Conservation (phyloP, 768 basidiomycete species). For the Russula olivacea region DNA sequence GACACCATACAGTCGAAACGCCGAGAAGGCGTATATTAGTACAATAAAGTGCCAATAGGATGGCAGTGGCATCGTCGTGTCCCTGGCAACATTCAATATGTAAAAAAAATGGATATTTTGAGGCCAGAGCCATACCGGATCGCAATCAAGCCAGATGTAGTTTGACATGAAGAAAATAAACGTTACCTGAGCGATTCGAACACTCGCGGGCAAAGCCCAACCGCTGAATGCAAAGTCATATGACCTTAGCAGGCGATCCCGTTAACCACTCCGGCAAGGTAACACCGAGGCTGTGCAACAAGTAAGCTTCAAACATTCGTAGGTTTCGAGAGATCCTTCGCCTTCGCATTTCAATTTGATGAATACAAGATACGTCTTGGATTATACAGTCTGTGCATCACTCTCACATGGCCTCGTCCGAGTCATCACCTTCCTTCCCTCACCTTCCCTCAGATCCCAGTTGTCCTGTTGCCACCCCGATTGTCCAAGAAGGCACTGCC, state of each 20-base stretch:
- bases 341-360: background rate
- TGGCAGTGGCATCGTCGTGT: slow-evolving; percentile 85
- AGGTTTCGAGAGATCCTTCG: no score
- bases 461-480: slow-evolving; percentile 19
- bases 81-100: slow-evolving; percentile 42
- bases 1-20: slow-evolving; percentile 65
- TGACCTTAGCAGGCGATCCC: slow-evolving; percentile 40
- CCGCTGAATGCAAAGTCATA: slow-evolving; percentile 37
- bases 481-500: slow-evolving; percentile 19
- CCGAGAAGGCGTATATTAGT: slow-evolving; percentile 66
- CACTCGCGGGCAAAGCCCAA: slow-evolving; percentile 58
- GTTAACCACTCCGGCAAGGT: slow-evolving; percentile 96
- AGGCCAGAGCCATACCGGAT: slow-evolving; percentile 29
- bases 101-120: background rate
- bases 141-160: slow-evolving; percentile 34
- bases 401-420: background rate
- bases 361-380: background rate
- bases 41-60: slow-evolving; percentile 67
- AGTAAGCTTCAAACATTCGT: background rate
- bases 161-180: slow-evolving; percentile 27
- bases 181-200: slow-evolving; percentile 61
- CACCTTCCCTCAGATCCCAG: slow-evolving; percentile 13
- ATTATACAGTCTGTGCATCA: background rate
- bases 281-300: slow-evolving; percentile 35
- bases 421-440: background rate